phyloP scores from a whole-genome alignment of 2,329 filamentous ascomycete species.

The Alternaria panax region DNA sequence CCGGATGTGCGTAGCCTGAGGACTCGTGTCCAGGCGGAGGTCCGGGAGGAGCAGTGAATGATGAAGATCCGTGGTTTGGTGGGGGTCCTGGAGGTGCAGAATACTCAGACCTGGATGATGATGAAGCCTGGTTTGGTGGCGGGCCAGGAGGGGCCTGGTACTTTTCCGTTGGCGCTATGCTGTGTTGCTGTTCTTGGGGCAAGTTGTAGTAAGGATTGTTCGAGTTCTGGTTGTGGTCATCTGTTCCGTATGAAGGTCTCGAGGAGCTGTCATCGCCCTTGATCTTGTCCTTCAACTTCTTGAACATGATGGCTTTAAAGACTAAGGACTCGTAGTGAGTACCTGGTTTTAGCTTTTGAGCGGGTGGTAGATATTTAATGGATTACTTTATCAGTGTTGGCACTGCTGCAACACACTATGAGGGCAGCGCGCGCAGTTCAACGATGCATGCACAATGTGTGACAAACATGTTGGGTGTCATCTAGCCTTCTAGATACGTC shows the following conservation, averaged over 20 bases:
- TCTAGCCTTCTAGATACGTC: constrained; percentile 14
- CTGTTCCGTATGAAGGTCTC: constrained; percentile 19
- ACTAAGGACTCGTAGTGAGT: background rate
- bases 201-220: constrained; percentile 36
- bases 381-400: background rate
- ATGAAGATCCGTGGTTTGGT: constrained; percentile 30
- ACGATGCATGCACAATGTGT: constrained; percentile 13
- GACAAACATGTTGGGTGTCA: constrained; percentile 1
- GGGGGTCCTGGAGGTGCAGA: constrained; percentile 31
- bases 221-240: constrained; percentile 33
- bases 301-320: constrained; percentile 37
- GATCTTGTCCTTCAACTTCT: constrained; percentile 47
- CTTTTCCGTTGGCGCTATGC: constrained; percentile 27
- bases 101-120: constrained; percentile 24
- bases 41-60: constrained; percentile 25
- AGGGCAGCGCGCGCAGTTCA: constrained; percentile 4
- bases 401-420: background rate
- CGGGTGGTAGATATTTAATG: background rate
- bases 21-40: constrained; percentile 31
- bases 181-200: constrained; percentile 26
- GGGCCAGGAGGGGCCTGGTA: constrained; percentile 42
- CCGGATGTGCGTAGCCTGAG: constrained; percentile 38
- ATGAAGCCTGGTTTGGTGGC: constrained; percentile 33
- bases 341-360: background rate
- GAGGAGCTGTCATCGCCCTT: constrained; percentile 37